phyloP scores from a whole-genome alignment of 116 monocot genomes.

The Phalaenopsis hybrid region DNA sequence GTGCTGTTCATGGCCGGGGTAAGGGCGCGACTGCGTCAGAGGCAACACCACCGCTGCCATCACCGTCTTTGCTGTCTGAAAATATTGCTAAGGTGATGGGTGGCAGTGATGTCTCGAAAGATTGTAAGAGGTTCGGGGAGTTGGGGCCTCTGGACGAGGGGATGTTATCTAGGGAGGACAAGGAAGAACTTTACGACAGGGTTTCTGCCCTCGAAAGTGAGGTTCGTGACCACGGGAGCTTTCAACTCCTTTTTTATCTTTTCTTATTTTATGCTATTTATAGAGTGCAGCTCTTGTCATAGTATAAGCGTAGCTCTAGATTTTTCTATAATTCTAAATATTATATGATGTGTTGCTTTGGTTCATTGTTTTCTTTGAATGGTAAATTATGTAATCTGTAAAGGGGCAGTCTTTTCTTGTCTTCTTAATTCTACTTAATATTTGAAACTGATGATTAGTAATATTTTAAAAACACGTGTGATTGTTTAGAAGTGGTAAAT shows the following conservation, averaged over 20 bases:
- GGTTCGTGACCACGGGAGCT: conserved; percentile 28
- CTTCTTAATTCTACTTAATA: too few relatives aligned
- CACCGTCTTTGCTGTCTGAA: conserved; percentile 29
- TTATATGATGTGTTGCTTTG: too few relatives aligned
- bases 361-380: too few relatives aligned
- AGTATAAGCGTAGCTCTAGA: not conserved
- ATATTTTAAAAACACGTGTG: too few relatives aligned
- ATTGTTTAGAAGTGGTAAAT: too few relatives aligned
- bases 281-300: not conserved
- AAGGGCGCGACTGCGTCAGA: conserved; percentile 21
- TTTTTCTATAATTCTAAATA: too few relatives aligned
- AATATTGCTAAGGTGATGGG: not conserved
- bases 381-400: too few relatives aligned
- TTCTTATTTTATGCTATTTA: not conserved
- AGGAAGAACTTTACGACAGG: conserved; percentile 46
- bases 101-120: conserved; percentile 28
- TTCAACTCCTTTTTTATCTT: not conserved
- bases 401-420: too few relatives aligned
- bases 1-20: conserved; percentile 26
- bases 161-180: conserved; percentile 49
- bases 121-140: conserved; percentile 68
- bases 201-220: conserved; percentile 64
- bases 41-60: conserved; percentile 30
- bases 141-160: conserved; percentile 70
- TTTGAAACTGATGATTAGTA: too few relatives aligned